A percentile compares a stretch with the other conserved stretches of the same genome.
Conservation (phyloP, 345 rosid genomes). For the Arabidopsis arenosa region DNA sequence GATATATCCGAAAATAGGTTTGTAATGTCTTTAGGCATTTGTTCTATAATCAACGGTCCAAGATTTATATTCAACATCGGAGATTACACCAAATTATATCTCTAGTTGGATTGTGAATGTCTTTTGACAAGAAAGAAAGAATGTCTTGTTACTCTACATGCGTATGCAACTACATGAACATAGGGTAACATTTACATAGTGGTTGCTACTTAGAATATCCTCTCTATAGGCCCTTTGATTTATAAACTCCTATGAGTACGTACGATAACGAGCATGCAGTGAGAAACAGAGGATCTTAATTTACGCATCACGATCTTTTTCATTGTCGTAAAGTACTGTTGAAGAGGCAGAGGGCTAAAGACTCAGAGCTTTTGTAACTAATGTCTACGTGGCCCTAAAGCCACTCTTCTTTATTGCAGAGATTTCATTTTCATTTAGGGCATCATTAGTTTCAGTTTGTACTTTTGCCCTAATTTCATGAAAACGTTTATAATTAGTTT, state of each 20-base stretch:
- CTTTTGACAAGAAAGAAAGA: background rate
- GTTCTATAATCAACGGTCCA: background rate
- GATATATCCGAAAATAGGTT: background rate
- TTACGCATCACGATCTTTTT: slow-evolving; percentile 38
- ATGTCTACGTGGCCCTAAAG: slow-evolving; percentile 42
- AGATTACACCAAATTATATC: background rate
- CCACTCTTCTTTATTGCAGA: slow-evolving; percentile 38
- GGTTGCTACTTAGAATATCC: slow-evolving; percentile 1
- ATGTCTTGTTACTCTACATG: slow-evolving; percentile 1
- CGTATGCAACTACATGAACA: slow-evolving; percentile 20
- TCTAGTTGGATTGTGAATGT: slow-evolving; percentile 7
- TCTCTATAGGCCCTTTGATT: slow-evolving; percentile 32
- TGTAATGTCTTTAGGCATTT: background rate
- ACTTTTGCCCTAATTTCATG: slow-evolving; percentile 46
- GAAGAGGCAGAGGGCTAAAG: slow-evolving; percentile 40
- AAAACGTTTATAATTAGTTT: slow-evolving; percentile 1
- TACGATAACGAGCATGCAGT: slow-evolving; percentile 37
- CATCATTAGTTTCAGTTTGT: slow-evolving; percentile 44
- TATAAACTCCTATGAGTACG: slow-evolving; percentile 28
- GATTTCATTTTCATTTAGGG: slow-evolving; percentile 46
- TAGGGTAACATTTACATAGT: slow-evolving; percentile 2
- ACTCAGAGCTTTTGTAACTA: slow-evolving; percentile 33
- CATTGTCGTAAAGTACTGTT: slow-evolving; percentile 43
- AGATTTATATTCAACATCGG: background rate
- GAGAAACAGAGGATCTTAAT: slow-evolving; percentile 44